phyloP scores from a whole-genome alignment of 768 basidiomycete genomes.

The Tulasnella sp. region DNA sequence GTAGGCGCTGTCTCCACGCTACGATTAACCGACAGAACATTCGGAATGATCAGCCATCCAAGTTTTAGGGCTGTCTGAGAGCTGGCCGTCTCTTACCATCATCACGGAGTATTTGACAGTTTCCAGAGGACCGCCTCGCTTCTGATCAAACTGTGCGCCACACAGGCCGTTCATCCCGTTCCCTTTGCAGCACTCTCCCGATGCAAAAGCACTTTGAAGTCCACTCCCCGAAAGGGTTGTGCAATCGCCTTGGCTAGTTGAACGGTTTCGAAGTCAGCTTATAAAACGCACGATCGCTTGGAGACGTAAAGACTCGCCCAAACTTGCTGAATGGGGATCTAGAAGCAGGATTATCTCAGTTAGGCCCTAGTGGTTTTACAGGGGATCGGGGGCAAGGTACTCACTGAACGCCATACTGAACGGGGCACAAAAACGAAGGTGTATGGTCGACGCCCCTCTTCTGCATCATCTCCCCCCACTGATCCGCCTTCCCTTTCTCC shows the following conservation, averaged over 20 bases:
- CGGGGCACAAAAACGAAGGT: neutral
- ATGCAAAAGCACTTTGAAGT: neutral
- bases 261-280: neutral
- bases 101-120: neutral
- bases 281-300: neutral
- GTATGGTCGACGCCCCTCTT: slow-evolving; percentile 17
- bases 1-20: neutral
- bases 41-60: neutral
- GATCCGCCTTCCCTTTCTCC: slow-evolving; percentile 9
- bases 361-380: neutral
- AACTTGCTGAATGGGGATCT: slow-evolving; percentile 2
- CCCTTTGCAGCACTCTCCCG: slow-evolving; percentile 8
- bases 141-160: neutral
- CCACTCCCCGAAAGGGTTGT: neutral
- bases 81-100: neutral
- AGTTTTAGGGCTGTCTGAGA: neutral
- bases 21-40: neutral
- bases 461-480: slow-evolving; percentile 13
- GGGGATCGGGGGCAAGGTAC: neutral
- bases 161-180: neutral
- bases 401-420: slow-evolving; percentile 7
- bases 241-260: slow-evolving; percentile 12
- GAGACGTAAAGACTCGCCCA: neutral
- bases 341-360: neutral
- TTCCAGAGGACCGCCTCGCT: neutral